Evolutionary conservation across 2,329 filamentous ascomycete genomes (phyloP).

Genomic region (Fusarium oxysporum): DNA sequence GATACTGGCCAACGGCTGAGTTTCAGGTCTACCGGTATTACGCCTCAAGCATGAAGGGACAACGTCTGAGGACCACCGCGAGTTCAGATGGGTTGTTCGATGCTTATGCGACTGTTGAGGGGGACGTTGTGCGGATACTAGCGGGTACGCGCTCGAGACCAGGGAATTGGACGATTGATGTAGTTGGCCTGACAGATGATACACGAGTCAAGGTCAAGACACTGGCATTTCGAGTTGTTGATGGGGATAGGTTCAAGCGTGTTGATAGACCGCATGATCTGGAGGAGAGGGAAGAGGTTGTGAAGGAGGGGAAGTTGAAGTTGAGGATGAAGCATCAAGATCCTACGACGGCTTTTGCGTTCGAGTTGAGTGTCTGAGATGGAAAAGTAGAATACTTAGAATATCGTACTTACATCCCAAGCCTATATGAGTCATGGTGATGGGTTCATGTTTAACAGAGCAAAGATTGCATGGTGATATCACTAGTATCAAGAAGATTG

Average conservation of each 20-base stretch:
- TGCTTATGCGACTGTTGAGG: constrained; percentile 7
- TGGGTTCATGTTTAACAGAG: too few species aligned
- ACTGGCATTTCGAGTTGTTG: background rate
- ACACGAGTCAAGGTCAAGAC: background rate
- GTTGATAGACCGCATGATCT: background rate
- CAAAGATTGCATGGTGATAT: background rate
- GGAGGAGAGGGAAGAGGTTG: background rate
- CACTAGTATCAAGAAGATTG: too few species aligned
- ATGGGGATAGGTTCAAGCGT: background rate
- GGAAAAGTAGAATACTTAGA: background rate
- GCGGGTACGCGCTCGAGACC: constrained; percentile 8
- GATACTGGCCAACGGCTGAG: constrained; percentile 23
- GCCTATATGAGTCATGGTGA: too few species aligned
- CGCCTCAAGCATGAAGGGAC: constrained; percentile 1
- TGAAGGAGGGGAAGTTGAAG: background rate
- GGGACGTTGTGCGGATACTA: background rate
- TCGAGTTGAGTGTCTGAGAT: background rate
- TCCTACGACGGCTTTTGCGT: background rate
- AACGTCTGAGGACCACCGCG: constrained; percentile 1
- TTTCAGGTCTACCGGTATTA: constrained; percentile 37
- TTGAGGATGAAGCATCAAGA: constrained; percentile 1
- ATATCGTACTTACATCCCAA: too few species aligned
- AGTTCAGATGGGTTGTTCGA: constrained; percentile 1
- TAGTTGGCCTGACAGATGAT: background rate
- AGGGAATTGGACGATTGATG: background rate